Conservation (phyloP, 1,284 basidiomycete genomes). For the Cutaneotrichosporon cyanovorans region DNA sequence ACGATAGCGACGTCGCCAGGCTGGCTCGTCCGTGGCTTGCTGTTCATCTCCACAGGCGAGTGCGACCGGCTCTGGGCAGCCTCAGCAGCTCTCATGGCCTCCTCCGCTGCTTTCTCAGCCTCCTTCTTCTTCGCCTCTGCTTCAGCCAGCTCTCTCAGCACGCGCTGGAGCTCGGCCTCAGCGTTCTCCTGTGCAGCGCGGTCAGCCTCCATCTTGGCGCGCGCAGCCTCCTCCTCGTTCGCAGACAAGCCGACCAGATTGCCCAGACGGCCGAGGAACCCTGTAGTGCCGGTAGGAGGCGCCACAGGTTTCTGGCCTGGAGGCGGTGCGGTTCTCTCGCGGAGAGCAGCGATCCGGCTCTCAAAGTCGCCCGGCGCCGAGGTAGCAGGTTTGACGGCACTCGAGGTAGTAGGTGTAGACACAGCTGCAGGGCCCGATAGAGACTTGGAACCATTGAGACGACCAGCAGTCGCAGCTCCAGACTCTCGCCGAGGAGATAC, state of each 20-base stretch:
- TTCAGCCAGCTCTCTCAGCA: conserved; percentile 18
- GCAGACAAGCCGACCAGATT: conserved; percentile 23
- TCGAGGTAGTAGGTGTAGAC: too few species aligned
- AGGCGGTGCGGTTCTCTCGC: too few species aligned
- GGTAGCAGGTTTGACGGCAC: too few species aligned
- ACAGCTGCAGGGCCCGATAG: too few species aligned
- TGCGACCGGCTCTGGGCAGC: neutral
- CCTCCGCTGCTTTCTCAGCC: neutral
- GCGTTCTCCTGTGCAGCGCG: conserved; percentile 22
- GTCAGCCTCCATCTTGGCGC: conserved; percentile 20
- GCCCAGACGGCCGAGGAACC: conserved; percentile 36
- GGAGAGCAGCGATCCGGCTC: too few species aligned
- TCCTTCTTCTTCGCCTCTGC: conserved; percentile 6
- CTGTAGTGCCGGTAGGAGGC: conserved; percentile 13
- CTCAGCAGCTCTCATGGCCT: neutral
- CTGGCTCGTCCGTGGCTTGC: neutral
- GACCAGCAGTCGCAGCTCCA: too few species aligned
- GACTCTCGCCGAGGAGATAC: conserved; percentile 6
- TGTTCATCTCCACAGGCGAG: neutral
- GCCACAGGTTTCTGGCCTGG: too few species aligned
- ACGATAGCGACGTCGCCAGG: conserved; percentile 7
- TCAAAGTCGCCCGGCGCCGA: too few species aligned
- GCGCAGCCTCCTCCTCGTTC: conserved; percentile 21
- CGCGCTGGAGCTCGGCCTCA: conserved; percentile 25
- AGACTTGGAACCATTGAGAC: too few species aligned